Conservation (phyloP, 1,139 yeast species). For the Kodamaea ohmeri region DNA sequence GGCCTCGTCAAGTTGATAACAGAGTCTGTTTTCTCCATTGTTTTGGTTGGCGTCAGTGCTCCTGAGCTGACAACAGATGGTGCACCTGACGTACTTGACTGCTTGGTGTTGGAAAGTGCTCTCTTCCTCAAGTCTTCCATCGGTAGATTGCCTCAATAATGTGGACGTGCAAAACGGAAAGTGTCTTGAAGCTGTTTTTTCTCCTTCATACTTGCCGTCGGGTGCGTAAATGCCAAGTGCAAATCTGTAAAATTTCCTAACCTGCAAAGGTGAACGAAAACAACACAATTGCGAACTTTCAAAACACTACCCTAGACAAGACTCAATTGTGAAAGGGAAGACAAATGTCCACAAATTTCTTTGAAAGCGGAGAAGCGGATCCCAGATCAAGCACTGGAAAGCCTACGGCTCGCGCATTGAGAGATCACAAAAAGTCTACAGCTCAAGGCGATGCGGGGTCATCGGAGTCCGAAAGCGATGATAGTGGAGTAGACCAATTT, state of each 20-base stretch:
- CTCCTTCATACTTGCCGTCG: not conserved
- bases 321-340: not conserved
- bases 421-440: not conserved
- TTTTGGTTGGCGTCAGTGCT: conserved; percentile 15
- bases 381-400: not conserved
- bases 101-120: conserved; percentile 21
- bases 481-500: conserved; percentile 16
- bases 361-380: conserved; percentile 5
- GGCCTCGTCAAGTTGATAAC: conserved; percentile 49
- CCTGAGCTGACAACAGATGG: conserved; percentile 13
- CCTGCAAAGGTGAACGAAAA: conserved; percentile 1
- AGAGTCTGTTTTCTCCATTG: conserved; percentile 43
- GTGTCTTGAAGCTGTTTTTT: not conserved
- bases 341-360: conserved; percentile 8
- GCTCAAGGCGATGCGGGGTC: not conserved
- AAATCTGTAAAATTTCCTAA: conserved; percentile 1
- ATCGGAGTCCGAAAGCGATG: conserved; percentile 8
- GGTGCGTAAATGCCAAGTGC: not conserved
- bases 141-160: no score
- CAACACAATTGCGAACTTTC: not conserved
- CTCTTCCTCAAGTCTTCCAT: conserved; percentile 24
- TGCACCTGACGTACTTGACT: conserved; percentile 10
- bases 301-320: conserved; percentile 1
- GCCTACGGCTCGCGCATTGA: not conserved
- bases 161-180: conserved; percentile 2